Evolutionary conservation across 306 rosid species (phyloP).

Genomic region (Albizia julibrissin): DNA sequence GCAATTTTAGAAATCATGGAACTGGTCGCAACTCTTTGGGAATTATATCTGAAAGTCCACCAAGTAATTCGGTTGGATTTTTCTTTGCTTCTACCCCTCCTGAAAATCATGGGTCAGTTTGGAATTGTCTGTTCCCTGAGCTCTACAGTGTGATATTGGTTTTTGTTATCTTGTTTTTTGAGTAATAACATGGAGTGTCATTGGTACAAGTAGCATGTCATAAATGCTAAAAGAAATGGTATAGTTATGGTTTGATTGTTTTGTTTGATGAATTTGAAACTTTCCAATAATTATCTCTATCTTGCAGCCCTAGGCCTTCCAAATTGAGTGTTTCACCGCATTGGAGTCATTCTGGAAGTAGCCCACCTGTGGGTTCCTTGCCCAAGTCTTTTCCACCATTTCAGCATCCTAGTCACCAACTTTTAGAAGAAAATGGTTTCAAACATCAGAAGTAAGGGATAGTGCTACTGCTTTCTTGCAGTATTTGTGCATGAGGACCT

Average conservation of each 20-base stretch:
- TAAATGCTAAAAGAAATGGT: slow-evolving; percentile 22
- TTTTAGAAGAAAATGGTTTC: slow-evolving; percentile 93
- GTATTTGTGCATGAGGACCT: slow-evolving; percentile 1
- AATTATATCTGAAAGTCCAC: slow-evolving; percentile 88
- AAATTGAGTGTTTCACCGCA: slow-evolving; percentile 86
- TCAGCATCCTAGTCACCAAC: slow-evolving; percentile 99
- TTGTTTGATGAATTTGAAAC: slow-evolving; percentile 23
- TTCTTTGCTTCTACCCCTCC: slow-evolving; percentile 97
- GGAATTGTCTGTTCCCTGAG: slow-evolving; percentile 34
- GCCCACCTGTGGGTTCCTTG: slow-evolving; percentile 96
- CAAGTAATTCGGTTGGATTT: slow-evolving; percentile 91
- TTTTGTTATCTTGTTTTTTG: slow-evolving; percentile 12
- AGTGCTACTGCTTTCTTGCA: slow-evolving; percentile 13
- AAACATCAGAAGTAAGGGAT: slow-evolving; percentile 88
- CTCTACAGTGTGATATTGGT: slow-evolving; percentile 20
- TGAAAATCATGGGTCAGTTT: slow-evolving; percentile 84
- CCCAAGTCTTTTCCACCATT: slow-evolving; percentile 95
- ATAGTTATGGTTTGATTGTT: slow-evolving; percentile 7
- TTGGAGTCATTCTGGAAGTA: slow-evolving; percentile 66
- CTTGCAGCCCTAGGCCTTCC: slow-evolving; percentile 70
- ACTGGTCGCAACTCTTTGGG: slow-evolving; percentile 66
- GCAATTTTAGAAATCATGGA: slow-evolving; percentile 81
- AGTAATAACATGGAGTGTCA: slow-evolving; percentile 16
- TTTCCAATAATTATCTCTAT: slow-evolving; percentile 39
- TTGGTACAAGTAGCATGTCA: slow-evolving; percentile 23